phyloP scores from a whole-genome alignment of 1,284 basidiomycete species.

The Phenoliferia sp. region DNA sequence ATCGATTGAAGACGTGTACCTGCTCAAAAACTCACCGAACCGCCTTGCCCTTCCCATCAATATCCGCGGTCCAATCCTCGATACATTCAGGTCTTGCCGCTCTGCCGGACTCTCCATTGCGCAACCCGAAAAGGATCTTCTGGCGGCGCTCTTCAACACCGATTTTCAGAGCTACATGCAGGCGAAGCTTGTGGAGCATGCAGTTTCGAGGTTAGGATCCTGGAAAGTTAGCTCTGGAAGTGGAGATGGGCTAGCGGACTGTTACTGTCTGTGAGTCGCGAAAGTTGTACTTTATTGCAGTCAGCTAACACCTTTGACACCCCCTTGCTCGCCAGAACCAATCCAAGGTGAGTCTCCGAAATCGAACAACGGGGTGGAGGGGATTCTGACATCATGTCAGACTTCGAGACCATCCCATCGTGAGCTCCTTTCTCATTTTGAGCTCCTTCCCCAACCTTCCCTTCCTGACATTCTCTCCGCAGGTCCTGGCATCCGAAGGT shows the following conservation, averaged over 20 bases:
- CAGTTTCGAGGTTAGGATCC: slow-evolving; percentile 26
- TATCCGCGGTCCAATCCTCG: slow-evolving; percentile 16
- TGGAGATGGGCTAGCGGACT: slow-evolving; percentile 20
- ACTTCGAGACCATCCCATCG: slow-evolving; percentile 37
- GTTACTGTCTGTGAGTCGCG: slow-evolving; percentile 28
- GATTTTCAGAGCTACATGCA: slow-evolving; percentile 34
- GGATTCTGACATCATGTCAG: not conserved
- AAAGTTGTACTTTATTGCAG: too few species aligned
- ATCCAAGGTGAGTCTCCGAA: not conserved
- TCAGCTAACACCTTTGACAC: too few species aligned
- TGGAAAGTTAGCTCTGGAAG: slow-evolving; percentile 16
- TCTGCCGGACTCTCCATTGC: not conserved
- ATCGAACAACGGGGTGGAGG: not conserved
- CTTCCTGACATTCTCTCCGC: not conserved
- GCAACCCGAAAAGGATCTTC: slow-evolving; percentile 22
- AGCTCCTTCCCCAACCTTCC: not conserved
- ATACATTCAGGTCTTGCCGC: slow-evolving; percentile 1
- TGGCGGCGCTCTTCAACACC: slow-evolving; percentile 23
- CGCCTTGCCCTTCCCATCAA: slow-evolving; percentile 20
- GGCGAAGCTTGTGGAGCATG: slow-evolving; percentile 28
- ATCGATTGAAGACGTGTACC: slow-evolving; percentile 16
- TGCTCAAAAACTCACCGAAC: slow-evolving; percentile 10
- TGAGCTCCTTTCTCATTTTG: too few species aligned
- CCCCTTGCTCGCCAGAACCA: too few species aligned
- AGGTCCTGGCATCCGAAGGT: slow-evolving; percentile 30